Conservation (phyloP, 2,329 filamentous ascomycete species). For the Aaosphaeria arxii region DNA sequence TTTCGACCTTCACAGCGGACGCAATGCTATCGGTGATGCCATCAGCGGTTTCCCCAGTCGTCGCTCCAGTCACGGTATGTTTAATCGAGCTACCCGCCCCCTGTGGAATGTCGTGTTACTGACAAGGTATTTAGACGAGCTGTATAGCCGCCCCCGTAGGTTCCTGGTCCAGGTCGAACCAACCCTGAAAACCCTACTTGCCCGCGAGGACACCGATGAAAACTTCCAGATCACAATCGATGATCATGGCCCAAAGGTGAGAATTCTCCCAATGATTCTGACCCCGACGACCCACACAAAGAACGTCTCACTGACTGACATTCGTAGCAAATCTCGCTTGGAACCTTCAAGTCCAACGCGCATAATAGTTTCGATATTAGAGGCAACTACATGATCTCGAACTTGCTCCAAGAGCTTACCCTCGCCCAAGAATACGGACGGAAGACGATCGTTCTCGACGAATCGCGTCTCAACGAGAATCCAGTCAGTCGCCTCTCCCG, state of each 20-base stretch:
- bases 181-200: conserved; percentile 74
- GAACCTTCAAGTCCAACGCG: conserved; percentile 81
- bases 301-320: conserved; percentile 4
- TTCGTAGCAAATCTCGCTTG: conserved; percentile 64
- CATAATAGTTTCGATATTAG: conserved; percentile 86
- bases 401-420: conserved; percentile 90
- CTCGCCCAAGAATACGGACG: conserved; percentile 88
- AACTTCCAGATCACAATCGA: conserved; percentile 99
- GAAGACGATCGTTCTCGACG: conserved; percentile 86
- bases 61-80: conserved; percentile 38
- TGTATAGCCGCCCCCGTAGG: conserved; percentile 65
- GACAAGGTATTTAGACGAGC: conserved; percentile 60
- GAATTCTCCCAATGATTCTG: background rate
- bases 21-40: conserved; percentile 22
- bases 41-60: conserved; percentile 28
- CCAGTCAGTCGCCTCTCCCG: conserved; percentile 84
- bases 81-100: background rate
- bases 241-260: conserved; percentile 85
- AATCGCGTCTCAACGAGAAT: conserved; percentile 89
- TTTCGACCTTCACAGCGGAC: conserved; percentile 23
- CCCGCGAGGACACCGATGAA: conserved; percentile 86
- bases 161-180: conserved; percentile 85
- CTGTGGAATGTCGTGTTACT: background rate
- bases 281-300: background rate
- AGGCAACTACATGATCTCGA: conserved; percentile 96